A percentile compares a stretch with the other conserved stretches of the same genome.
phyloP scores from a whole-genome alignment of 2,329 filamentous ascomycete species.

The Stachybotrys echinatus region DNA sequence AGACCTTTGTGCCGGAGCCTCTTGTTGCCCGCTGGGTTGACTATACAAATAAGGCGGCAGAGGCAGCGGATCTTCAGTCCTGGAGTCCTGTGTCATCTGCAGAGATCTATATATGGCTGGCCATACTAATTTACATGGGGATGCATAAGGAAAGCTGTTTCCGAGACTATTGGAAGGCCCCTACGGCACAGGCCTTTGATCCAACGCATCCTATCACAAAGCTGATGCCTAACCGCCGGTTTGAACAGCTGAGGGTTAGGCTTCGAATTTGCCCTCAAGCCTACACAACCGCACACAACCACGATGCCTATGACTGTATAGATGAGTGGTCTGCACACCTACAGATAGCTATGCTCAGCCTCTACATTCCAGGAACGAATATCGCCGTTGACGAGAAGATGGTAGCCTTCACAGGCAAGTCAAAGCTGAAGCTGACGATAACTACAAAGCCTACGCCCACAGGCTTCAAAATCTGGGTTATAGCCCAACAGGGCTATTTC shows the following conservation, averaged over 20 bases:
- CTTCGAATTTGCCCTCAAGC: not conserved
- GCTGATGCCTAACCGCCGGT: not conserved
- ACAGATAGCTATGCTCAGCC: not conserved
- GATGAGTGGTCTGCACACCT: not conserved
- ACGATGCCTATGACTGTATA: not conserved
- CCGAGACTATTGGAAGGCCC: not conserved
- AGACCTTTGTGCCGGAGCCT: no score
- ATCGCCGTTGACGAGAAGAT: not conserved
- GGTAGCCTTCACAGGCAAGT: not conserved
- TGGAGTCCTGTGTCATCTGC: not conserved
- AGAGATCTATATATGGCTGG: slow-evolving; percentile 1
- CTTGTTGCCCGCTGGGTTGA: no score
- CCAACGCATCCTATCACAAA: not conserved
- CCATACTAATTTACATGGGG: not conserved
- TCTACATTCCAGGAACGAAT: not conserved
- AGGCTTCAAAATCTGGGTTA: not conserved
- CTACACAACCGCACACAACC: not conserved
- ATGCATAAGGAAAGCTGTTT: not conserved
- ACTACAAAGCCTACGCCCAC: not conserved
- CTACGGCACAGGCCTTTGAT: not conserved
- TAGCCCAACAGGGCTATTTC: not conserved
- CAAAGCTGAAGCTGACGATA: not conserved
- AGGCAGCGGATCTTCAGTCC: not conserved
- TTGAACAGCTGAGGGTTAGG: not conserved
- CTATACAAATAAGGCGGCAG: not conserved